Conservation (phyloP, 768 basidiomycete genomes). For the Pleurotus sapidus region DNA sequence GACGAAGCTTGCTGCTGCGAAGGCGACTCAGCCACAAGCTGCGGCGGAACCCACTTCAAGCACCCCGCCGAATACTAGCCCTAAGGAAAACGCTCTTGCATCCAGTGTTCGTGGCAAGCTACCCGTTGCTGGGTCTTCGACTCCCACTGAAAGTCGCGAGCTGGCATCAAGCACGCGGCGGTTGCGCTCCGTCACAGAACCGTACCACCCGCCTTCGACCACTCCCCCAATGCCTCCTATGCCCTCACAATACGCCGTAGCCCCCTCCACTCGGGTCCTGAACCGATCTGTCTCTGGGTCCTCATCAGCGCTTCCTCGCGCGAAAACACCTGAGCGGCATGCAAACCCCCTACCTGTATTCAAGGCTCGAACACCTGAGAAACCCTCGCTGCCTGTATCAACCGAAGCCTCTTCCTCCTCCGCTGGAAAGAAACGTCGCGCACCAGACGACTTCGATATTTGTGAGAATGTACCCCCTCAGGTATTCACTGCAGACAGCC, state of each 20-base stretch:
- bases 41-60: conserved; percentile 6
- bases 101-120: too few relatives aligned
- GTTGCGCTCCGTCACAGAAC: conserved; percentile 10
- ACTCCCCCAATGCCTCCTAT: conserved; percentile 13
- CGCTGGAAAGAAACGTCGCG: conserved; percentile 69
- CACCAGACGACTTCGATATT: conserved; percentile 74
- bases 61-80: conserved; percentile 10
- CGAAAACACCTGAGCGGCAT: conserved; percentile 54
- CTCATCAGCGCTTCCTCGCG: conserved; percentile 32
- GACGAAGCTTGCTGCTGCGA: conserved; percentile 56
- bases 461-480: conserved; percentile 57
- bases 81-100: too few relatives aligned
- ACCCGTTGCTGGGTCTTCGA: not conserved
- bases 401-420: conserved; percentile 27
- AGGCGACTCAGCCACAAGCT: conserved; percentile 27
- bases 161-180: conserved; percentile 13
- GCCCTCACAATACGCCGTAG: conserved; percentile 5
- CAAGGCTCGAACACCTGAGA: conserved; percentile 52
- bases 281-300: conserved; percentile 33
- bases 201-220: not conserved
- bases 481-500: conserved; percentile 57
- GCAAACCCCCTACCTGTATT: conserved; percentile 39
- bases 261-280: conserved; percentile 21
- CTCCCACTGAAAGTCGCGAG: not conserved
- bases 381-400: conserved; percentile 17